Evolutionary conservation across 257 asterid genomes (phyloP).

Genomic region (Przewalskia tangutica): DNA sequence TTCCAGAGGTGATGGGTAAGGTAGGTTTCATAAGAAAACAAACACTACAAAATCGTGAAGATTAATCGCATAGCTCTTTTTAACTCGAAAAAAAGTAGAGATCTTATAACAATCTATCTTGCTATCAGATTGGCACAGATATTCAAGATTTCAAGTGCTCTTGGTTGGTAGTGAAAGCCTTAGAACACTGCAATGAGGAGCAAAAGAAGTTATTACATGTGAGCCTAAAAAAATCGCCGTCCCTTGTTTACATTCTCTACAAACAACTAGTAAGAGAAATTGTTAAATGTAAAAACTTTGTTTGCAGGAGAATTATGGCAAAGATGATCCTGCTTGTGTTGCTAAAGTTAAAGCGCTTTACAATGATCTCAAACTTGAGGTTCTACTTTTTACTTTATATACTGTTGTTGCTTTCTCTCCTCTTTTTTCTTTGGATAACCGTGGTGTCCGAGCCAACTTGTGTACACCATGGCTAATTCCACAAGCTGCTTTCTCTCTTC

Average conservation of each 20-base stretch:
- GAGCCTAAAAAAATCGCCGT: background rate
- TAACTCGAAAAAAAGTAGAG: background rate
- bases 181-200: constrained; percentile 21
- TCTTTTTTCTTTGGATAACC: no score
- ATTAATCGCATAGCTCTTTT: background rate
- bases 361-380: constrained; percentile 31
- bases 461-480: no score
- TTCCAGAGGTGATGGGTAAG: constrained; percentile 32
- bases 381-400: background rate
- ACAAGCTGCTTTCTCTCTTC: background rate
- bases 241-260: background rate
- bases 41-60: background rate
- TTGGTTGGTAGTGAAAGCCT: constrained; percentile 34
- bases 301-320: constrained; percentile 38
- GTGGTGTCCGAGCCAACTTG: no score
- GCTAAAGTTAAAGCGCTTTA: constrained; percentile 28
- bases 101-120: background rate
- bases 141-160: constrained; percentile 38
- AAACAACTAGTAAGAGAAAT: background rate
- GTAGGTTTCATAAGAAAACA: constrained; percentile 6
- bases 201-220: constrained; percentile 24
- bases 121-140: constrained; percentile 19
- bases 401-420: no score
- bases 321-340: constrained; percentile 22
- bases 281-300: background rate